These are phyloP conservation scores for Debaryomyces udenii DNA, from an alignment of 1,139 yeast species.

Conservation along the genomic window DNA sequence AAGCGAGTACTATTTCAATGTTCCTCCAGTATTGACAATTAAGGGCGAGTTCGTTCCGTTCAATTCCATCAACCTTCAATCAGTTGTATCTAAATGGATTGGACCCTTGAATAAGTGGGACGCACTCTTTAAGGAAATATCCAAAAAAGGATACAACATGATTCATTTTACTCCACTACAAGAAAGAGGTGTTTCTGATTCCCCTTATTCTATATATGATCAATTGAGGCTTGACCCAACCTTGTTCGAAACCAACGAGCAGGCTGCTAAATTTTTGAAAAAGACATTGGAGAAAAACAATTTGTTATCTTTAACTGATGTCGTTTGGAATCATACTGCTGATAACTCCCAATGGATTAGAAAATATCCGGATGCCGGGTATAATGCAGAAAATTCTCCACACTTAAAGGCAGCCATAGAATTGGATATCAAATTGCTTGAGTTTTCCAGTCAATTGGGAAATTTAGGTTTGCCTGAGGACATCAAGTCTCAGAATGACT, in stretches of 20 bases:
- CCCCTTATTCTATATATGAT: slow-evolving; percentile 91
- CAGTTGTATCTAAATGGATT: slow-evolving; percentile 90
- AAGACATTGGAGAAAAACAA: slow-evolving; percentile 56
- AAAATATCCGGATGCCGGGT: slow-evolving; percentile 89
- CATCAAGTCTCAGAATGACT: slow-evolving; percentile 53
- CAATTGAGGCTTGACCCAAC: slow-evolving; percentile 76
- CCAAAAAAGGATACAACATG: slow-evolving; percentile 87
- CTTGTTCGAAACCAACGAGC: slow-evolving; percentile 51
- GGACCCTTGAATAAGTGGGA: slow-evolving; percentile 73
- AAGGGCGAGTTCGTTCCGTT: slow-evolving; percentile 63
- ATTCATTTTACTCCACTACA: slow-evolving; percentile 94
- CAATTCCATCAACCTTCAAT: slow-evolving; percentile 81
- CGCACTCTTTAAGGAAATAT: slow-evolving; percentile 58
- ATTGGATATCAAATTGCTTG: slow-evolving; percentile 67
- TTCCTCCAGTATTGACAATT: slow-evolving; percentile 72
- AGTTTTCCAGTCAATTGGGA: slow-evolving; percentile 60
- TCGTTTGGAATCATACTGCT: slow-evolving; percentile 95
- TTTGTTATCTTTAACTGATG: slow-evolving; percentile 81
- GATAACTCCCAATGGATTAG: slow-evolving; percentile 83
- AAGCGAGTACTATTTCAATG: slow-evolving; percentile 70
- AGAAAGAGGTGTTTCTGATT: slow-evolving; percentile 81
- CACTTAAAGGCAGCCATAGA: slow-evolving; percentile 84
- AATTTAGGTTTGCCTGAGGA: slow-evolving; percentile 62
- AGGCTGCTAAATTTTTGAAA: slow-evolving; percentile 31
- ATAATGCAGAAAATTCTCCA: slow-evolving; percentile 84